These are phyloP conservation scores for Volvox reticuliferus DNA, from an alignment of 139 green algal genomes.

Conservation along the genomic window DNA sequence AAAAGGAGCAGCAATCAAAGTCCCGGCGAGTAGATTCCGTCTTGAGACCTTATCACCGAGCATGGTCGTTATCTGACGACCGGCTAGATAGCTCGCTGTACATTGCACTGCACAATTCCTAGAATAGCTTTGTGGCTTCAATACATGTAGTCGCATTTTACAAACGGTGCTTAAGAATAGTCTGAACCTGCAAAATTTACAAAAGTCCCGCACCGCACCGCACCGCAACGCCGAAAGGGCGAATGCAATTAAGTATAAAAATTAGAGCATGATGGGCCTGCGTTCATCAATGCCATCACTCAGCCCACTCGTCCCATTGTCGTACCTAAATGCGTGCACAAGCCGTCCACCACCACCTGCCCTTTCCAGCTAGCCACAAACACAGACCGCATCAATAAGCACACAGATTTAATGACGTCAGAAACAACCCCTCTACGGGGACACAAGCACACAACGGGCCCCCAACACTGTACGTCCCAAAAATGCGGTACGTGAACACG, in stretches of 20 bases:
- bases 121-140: neutral
- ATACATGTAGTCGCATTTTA: neutral
- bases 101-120: neutral
- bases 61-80: no score
- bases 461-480: no score
- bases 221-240: neutral
- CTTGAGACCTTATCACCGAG: neutral
- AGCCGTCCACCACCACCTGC: neutral
- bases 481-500: no score
- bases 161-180: neutral
- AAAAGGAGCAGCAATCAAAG: conserved; percentile 1
- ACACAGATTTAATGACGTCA: no score
- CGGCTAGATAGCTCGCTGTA: neutral
- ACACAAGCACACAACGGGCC: no score
- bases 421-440: no score
- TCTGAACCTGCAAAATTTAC: neutral
- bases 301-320: no score
- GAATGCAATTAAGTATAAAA: no score
- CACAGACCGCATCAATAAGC: neutral
- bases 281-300: neutral
- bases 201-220: neutral
- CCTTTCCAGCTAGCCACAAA: neutral
- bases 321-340: neutral
- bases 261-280: neutral
- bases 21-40: neutral